Base-by-base conservation (phyloP, 208 protist genomes). In the Wallacemonas sp. region DNA sequence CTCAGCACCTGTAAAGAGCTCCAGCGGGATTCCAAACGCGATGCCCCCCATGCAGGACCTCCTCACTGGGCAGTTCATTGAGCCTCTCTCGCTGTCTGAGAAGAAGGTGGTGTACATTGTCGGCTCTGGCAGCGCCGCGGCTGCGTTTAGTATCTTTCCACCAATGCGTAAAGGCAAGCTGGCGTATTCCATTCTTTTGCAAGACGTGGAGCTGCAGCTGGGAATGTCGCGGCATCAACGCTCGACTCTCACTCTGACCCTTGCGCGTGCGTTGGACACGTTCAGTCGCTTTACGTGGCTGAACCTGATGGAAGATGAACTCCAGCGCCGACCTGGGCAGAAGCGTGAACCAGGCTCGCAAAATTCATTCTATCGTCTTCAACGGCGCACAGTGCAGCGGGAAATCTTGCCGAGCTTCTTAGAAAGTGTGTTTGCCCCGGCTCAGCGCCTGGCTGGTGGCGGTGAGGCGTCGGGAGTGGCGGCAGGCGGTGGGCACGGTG, bases 211-310 rank as follows among this genome's bases (percentile, higher is more conserved):
- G 67, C 83, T 79, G 54, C 90, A 96, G 78, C 73, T 96, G 19
- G 81, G 75, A 21, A 54, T 89, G 38, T 61, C 75, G 54, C 82
- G 76, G 19, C 69, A 67, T 19, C 79, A 84, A 33, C 84, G 84
- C 14, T 58, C 74, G 19, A 86, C 79, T 26, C 64, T 96, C n/a
- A 94, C 90, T 19, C 65, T 71, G 27, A 79, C 77, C 45, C 74
- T 96, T 4, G 80, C 78, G 30, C 77, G 87, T 27, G 86, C 90
- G 9, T 58, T 96, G 33, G 83, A 96, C 70, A 56, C 62, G 56
- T 96, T 96, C 70, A 93, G 87, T 17, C 90, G 90, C 53, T 75
- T 87, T 42, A 96, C 90, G 47, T 96, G 90, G 87, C 88, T 94
- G 75, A 78, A 81, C 1, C 71, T 96, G 27, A 90, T 96, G 87